Conservation (phyloP, 2,329 filamentous ascomycete genomes). For the Trichoderma aggressivum region DNA sequence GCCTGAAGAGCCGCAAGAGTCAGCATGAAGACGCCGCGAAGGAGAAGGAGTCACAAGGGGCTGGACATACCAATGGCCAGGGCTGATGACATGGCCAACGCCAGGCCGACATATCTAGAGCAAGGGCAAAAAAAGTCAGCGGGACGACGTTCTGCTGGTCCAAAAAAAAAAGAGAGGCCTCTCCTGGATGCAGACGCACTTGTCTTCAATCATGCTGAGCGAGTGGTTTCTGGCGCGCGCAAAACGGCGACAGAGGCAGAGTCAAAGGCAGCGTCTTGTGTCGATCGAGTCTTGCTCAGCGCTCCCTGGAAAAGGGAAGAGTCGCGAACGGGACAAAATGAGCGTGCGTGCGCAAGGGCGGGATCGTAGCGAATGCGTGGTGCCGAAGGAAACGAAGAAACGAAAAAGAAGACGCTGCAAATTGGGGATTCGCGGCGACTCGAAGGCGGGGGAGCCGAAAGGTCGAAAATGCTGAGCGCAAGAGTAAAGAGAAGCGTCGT, state of each 20-base stretch:
- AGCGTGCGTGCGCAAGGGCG: constrained; percentile 11
- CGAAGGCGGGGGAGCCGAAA: constrained; percentile 6
- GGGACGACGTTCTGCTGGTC: neutral
- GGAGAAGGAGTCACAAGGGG: neutral
- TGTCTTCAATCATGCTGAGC: constrained; percentile 37
- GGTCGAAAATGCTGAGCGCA: neutral
- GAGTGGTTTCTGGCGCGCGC: constrained; percentile 21
- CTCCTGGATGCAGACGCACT: constrained; percentile 30
- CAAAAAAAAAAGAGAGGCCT: neutral
- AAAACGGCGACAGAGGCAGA: constrained; percentile 23
- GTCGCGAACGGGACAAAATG: constrained; percentile 10
- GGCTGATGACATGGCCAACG: constrained; percentile 70
- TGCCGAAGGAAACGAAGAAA: neutral
- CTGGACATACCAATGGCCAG: constrained; percentile 66
- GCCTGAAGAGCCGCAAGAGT: constrained; percentile 47
- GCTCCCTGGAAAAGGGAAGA: constrained; percentile 2
- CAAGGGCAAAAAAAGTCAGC: constrained; percentile 20
- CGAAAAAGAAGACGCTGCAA: neutral
- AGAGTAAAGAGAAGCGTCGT: neutral
- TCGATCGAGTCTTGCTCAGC: constrained; percentile 13
- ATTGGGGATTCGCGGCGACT: constrained; percentile 1
- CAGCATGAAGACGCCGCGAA: neutral
- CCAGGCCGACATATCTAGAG: constrained; percentile 71
- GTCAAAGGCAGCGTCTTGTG: neutral
- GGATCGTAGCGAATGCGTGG: neutral